Evolutionary conservation across 1,139 yeast species (phyloP), one percentile per base, ranked within the genome.

Genomic region (Candida sojae): DNA sequence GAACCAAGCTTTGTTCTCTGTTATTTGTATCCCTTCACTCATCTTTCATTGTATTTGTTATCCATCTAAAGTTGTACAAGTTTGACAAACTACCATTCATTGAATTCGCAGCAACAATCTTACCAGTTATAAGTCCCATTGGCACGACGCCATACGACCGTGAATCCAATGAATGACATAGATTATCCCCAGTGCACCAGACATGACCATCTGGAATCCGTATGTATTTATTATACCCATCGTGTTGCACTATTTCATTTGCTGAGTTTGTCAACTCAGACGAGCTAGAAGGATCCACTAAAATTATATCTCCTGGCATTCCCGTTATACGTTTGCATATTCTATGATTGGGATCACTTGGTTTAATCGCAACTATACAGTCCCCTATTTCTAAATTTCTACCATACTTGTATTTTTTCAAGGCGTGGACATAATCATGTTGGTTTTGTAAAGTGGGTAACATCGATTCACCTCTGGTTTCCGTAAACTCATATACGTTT

Each of bases 121-220:
- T 90, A 0, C 99, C 99, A 56, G 85, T 85, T 9, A 93, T 84
- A 33, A 93, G 70, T 0, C 85, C 98, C 83, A 90, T 77, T 1
- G 99, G 99, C 35, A 93, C 69, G 23, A 86, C 91, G 26, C 93
- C 89, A 63, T 93, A 93, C 0, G 91, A 82, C 55, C 99, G 71
- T 6, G 97, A 90, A 59, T 95, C 99, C 47, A 92, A 70, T n/a
- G 97, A 88, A 57, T 86, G 91, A 37, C 90, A 79, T 49, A 93
- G 66, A 61, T 93, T 93, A 62, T 93, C 99, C 1, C 99, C 99
- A 0, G 97, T 90, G 5, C 92, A 86, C 98, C 98, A 95, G 42
- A 91, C 90, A 67, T 95, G 99, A 3, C 99, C 99, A 48, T 83
- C 82, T 0, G 96, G 96, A 0, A 89, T 86, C 47, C 70, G 71